Evolutionary conservation across 352 stramenopile species (phyloP).

Genomic region (Saprolegnia diclina): DNA sequence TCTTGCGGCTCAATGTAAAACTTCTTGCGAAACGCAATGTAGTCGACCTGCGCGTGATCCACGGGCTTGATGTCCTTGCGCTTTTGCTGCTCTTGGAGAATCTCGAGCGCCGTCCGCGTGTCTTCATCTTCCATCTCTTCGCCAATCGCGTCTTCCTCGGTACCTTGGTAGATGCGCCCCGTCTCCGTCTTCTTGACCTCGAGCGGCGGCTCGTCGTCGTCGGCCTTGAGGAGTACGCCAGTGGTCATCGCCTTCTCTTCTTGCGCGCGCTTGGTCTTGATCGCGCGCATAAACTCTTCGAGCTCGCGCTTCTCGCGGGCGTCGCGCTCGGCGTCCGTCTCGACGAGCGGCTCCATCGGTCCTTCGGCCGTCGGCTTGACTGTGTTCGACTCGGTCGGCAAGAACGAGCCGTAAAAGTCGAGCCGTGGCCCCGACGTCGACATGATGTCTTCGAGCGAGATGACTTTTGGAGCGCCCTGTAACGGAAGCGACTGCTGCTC

Average conservation of each 20-base stretch:
- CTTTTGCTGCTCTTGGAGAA: conserved; percentile 87
- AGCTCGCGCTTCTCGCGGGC: conserved; percentile 73
- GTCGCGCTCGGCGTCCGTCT: conserved; percentile 64
- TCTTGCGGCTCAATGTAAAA: conserved; percentile 96
- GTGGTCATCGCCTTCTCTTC: conserved; percentile 37
- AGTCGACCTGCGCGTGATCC: conserved; percentile 95
- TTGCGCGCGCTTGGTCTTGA: conserved; percentile 64
- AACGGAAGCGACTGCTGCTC: conserved; percentile 47
- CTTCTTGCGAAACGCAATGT: conserved; percentile 97
- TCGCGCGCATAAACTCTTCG: conserved; percentile 78
- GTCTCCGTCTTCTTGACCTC: conserved; percentile 53
- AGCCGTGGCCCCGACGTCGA: conserved; percentile 47
- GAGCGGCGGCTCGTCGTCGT: conserved; percentile 18
- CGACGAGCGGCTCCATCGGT: conserved; percentile 23
- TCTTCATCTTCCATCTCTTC: conserved; percentile 73
- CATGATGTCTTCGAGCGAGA: conserved; percentile 80
- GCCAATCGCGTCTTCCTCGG: conserved; percentile 78
- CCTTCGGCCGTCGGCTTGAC: neutral
- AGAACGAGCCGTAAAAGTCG: conserved; percentile 83
- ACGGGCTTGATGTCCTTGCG: conserved; percentile 94
- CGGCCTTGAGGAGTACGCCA: conserved; percentile 20
- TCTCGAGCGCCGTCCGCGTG: conserved; percentile 81
- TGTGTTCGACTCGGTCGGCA: conserved; percentile 37
- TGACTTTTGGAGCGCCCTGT: conserved; percentile 69
- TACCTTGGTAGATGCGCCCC: conserved; percentile 74